Evolutionary conservation across 352 stramenopile genomes (phyloP).

Genomic region (Globisporangium nodosum): DNA sequence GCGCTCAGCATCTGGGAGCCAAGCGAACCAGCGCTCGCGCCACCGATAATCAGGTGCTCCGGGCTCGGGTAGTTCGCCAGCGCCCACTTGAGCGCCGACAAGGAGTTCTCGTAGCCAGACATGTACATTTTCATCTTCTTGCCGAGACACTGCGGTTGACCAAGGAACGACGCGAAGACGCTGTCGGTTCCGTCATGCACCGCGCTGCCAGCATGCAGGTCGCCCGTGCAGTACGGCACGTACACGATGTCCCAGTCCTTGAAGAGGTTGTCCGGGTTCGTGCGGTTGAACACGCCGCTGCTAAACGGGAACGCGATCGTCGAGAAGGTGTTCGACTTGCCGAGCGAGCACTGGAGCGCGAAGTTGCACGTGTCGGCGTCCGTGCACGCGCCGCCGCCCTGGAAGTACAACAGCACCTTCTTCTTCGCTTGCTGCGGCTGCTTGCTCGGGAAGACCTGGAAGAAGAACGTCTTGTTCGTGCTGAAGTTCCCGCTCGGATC

Average conservation of each 20-base stretch:
- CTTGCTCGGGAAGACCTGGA: slow-evolving; percentile 9
- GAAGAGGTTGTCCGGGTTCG: slow-evolving; percentile 50
- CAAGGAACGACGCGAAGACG: slow-evolving; percentile 12
- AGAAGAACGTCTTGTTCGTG: slow-evolving; percentile 31
- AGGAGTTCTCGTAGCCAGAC: slow-evolving; percentile 63
- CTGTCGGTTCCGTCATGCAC: slow-evolving; percentile 10
- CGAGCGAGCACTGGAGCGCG: slow-evolving; percentile 39
- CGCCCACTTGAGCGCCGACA: slow-evolving; percentile 53
- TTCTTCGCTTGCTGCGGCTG: slow-evolving; percentile 13
- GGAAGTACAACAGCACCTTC: slow-evolving; percentile 62
- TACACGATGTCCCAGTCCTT: slow-evolving; percentile 71
- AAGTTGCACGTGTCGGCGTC: slow-evolving; percentile 56
- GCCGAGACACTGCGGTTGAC: slow-evolving; percentile 18
- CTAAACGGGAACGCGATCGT: slow-evolving; percentile 27
- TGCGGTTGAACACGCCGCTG: slow-evolving; percentile 39
- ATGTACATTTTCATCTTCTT: slow-evolving; percentile 42
- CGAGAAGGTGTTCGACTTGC: background rate
- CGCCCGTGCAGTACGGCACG: slow-evolving; percentile 67
- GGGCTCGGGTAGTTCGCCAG: slow-evolving; percentile 50
- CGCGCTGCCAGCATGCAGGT: slow-evolving; percentile 53
- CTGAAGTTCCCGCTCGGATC: slow-evolving; percentile 3
- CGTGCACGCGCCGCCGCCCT: slow-evolving; percentile 51
- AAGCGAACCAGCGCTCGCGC: slow-evolving; percentile 50
- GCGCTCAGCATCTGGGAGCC: slow-evolving; percentile 34
- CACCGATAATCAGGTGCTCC: slow-evolving; percentile 40